Conservation (phyloP, 2,329 filamentous ascomycete species). For the Aspergillus novofumigatus region DNA sequence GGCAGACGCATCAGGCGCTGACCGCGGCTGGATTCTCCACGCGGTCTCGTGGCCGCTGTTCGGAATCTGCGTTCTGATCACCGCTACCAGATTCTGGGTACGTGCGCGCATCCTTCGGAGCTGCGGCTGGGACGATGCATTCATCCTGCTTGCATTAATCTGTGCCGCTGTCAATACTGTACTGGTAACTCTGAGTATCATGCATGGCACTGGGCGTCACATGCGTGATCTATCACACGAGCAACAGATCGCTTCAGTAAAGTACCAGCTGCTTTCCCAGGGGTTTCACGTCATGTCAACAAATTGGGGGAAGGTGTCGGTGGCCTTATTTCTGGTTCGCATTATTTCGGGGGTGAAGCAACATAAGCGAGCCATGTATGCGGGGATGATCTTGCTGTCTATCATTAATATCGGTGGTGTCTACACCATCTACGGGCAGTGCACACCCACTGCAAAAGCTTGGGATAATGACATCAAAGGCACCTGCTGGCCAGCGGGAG, state of each 20-base stretch:
- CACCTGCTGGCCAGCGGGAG: conserved; percentile 1
- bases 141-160: conserved; percentile 5
- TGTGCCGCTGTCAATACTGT: conserved; percentile 6
- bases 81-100: conserved; percentile 3
- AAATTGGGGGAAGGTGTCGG: conserved; percentile 12
- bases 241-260: neutral
- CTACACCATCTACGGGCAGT: conserved; percentile 10
- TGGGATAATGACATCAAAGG: conserved; percentile 4
- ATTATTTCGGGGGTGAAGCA: conserved; percentile 8
- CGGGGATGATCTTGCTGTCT: conserved; percentile 1
- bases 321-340: conserved; percentile 11
- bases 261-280: conserved; percentile 10
- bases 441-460: neutral
- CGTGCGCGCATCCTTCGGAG: conserved; percentile 7
- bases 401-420: conserved; percentile 5
- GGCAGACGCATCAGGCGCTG: neutral
- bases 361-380: conserved; percentile 6
- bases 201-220: conserved; percentile 8
- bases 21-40: conserved; percentile 10
- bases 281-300: conserved; percentile 13
- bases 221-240: neutral
- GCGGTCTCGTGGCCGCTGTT: conserved; percentile 10
- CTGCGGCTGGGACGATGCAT: conserved; percentile 9
- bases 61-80: neutral
- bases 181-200: conserved; percentile 1